A percentile compares a stretch with the other conserved stretches of the same genome.
These are phyloP conservation scores for Alternaria ethzedia DNA, from an alignment of 2,329 filamentous ascomycete species.

Conservation along the genomic window DNA sequence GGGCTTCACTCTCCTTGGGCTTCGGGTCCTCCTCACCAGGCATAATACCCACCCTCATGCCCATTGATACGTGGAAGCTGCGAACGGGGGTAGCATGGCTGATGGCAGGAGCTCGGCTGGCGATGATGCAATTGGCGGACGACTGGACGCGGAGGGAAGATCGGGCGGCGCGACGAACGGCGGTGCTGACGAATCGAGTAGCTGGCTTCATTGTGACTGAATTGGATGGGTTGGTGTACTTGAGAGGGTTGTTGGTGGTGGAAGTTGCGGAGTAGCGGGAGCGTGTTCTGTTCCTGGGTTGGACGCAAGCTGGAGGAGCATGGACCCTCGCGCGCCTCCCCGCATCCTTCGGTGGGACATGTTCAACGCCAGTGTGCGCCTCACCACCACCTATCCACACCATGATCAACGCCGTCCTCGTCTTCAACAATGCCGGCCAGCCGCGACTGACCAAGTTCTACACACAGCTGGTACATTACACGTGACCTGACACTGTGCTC, in stretches of 20 bases:
- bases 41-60: slow-evolving; percentile 47
- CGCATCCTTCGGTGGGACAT: slow-evolving; percentile 4
- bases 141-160: slow-evolving; percentile 26
- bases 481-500: slow-evolving; percentile 21
- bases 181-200: slow-evolving; percentile 25
- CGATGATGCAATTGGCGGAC: slow-evolving; percentile 35
- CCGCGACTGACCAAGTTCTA: slow-evolving; percentile 98
- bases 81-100: slow-evolving; percentile 19
- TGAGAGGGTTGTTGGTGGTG: neutral
- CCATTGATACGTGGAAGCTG: slow-evolving; percentile 34
- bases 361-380: neutral
- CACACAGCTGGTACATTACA: slow-evolving; percentile 76
- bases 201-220: slow-evolving; percentile 31
- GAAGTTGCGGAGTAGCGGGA: neutral
- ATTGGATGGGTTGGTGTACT: neutral
- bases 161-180: slow-evolving; percentile 31
- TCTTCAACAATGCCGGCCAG: slow-evolving; percentile 98
- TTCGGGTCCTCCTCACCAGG: slow-evolving; percentile 53
- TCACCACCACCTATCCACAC: slow-evolving; percentile 6
- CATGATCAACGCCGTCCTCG: slow-evolving; percentile 98
- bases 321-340: slow-evolving; percentile 9
- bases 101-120: slow-evolving; percentile 19
- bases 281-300: slow-evolving; percentile 7
- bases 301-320: slow-evolving; percentile 7
- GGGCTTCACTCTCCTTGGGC: slow-evolving; percentile 43